Conservation (phyloP, 2,329 filamentous ascomycete genomes). For the Chrysoporthe deuterocubensis region DNA sequence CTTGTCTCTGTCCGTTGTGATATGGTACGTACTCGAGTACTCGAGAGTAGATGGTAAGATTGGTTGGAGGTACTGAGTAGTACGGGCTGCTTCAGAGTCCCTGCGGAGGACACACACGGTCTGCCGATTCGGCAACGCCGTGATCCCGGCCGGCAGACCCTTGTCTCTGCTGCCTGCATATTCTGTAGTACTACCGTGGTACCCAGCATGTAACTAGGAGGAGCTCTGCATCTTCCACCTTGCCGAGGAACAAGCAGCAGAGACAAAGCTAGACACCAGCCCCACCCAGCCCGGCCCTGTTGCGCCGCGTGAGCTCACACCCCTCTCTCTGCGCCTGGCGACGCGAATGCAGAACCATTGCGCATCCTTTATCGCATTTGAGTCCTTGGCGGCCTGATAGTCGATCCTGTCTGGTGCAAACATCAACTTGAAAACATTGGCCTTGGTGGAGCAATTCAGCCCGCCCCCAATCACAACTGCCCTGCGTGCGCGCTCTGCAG, state of each 20-base stretch:
- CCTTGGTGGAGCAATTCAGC: no score
- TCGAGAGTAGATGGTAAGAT: no score
- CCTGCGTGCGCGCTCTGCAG: no score
- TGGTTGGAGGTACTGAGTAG: no score
- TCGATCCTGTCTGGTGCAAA: no score
- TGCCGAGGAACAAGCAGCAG: not conserved
- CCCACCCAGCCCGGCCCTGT: not conserved
- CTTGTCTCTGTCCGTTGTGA: not conserved
- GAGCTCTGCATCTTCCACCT: not conserved
- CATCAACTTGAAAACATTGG: not conserved
- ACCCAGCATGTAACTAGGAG: no score
- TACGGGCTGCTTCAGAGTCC: not conserved
- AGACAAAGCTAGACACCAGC: not conserved
- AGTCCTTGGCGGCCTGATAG: no score
- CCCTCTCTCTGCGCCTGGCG: not conserved
- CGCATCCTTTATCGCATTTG: no score
- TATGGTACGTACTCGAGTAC: not conserved
- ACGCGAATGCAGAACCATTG: no score
- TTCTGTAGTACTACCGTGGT: no score
- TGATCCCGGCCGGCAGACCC: slow-evolving; percentile 1
- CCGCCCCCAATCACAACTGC: not conserved
- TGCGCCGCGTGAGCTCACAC: no score
- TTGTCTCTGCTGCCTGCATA: not conserved
- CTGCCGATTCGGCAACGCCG: not conserved
- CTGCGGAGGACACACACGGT: not conserved